Conservation (phyloP, 768 basidiomycete genomes). For the Macrolepiota dolichaula region DNA sequence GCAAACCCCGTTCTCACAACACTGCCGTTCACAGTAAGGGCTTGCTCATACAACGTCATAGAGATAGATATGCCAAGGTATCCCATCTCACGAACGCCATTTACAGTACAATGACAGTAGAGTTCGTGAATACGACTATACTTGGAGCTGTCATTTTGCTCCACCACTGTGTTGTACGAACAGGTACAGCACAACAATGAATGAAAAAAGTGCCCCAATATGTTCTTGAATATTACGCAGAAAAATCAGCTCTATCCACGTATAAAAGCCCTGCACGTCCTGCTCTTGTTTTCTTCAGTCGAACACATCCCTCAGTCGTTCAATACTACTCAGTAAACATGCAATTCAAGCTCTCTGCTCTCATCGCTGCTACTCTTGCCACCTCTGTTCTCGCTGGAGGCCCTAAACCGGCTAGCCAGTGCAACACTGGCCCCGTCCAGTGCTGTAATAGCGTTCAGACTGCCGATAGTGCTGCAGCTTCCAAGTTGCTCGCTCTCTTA, state of each 20-base stretch:
- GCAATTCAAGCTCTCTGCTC: too few species aligned
- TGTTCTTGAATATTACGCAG: background rate
- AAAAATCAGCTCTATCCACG: background rate
- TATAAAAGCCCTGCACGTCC: background rate
- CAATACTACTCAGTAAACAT: too few species aligned
- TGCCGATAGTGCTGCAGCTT: slow-evolving; percentile 9
- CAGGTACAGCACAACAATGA: too few species aligned
- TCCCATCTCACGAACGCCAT: slow-evolving; percentile 3
- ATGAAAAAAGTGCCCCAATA: background rate
- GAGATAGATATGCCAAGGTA: slow-evolving; percentile 16
- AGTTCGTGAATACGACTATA: background rate
- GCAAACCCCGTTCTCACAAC: too few species aligned
- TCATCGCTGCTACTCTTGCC: too few species aligned
- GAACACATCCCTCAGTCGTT: too few species aligned
- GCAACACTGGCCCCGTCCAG: slow-evolving; percentile 14
- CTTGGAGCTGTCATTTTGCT: too few species aligned
- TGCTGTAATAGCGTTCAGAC: slow-evolving; percentile 27
- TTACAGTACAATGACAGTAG: background rate
- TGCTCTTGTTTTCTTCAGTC: slow-evolving; percentile 12
- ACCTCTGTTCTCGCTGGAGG: too few species aligned
- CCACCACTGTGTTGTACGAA: too few species aligned
- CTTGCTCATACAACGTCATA: background rate
- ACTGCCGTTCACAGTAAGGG: too few species aligned
- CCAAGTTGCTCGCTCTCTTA: slow-evolving; percentile 14
- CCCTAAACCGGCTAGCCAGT: too few species aligned